A percentile compares a stretch with the other conserved stretches of the same genome.
Evolutionary conservation across 768 basidiomycete genomes (phyloP).

Genomic region (Tubosaeta sp.): DNA sequence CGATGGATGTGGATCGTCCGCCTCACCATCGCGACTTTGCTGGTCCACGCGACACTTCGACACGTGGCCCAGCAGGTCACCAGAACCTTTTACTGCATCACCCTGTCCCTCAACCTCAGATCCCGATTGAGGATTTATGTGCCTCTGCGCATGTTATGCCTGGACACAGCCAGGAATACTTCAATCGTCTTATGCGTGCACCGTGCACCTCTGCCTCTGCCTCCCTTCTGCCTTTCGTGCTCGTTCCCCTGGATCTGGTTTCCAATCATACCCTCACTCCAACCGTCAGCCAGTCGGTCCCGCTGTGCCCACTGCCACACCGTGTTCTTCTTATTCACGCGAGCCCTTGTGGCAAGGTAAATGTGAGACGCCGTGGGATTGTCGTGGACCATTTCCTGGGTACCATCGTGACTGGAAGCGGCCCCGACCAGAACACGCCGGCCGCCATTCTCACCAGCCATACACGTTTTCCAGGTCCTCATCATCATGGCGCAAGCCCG

Average conservation of each 20-base stretch:
- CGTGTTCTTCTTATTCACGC: constrained; percentile 58
- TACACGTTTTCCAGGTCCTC: constrained; percentile 35
- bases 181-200: constrained; percentile 47
- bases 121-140: constrained; percentile 49
- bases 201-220: constrained; percentile 49
- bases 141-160: constrained; percentile 33
- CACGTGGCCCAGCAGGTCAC: constrained; percentile 54
- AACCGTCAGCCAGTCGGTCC: constrained; percentile 48
- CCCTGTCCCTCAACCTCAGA: constrained; percentile 57
- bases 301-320: constrained; percentile 47
- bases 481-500: constrained; percentile 44
- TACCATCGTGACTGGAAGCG: too few species aligned
- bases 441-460: too few species aligned
- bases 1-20: constrained; percentile 69
- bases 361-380: constrained; percentile 57
- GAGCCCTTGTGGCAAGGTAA: constrained; percentile 47
- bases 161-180: constrained; percentile 54
- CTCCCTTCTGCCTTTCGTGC: constrained; percentile 54
- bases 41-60: constrained; percentile 38
- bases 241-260: constrained; percentile 48
- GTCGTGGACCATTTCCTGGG: constrained; percentile 34
- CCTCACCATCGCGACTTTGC: constrained; percentile 55
- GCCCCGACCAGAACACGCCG: too few species aligned
- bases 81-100: constrained; percentile 63
- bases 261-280: constrained; percentile 45